These are phyloP conservation scores for Cystobasidium pallidum DNA, from an alignment of 1,284 basidiomycete genomes.

Conservation along the genomic window DNA sequence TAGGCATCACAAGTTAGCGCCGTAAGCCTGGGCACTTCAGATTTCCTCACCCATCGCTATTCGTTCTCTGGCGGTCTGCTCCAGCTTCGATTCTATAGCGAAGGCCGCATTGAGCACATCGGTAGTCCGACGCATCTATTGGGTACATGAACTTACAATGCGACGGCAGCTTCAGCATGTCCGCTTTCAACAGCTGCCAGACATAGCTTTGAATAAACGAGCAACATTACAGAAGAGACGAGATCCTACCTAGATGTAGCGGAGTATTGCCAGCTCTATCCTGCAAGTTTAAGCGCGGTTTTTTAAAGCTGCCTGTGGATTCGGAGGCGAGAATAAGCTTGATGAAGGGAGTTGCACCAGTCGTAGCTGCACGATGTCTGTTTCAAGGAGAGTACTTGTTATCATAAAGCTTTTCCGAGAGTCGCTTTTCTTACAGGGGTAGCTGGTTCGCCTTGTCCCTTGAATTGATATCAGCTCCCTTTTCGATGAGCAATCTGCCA, in stretches of 20 bases:
- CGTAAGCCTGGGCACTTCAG: not conserved
- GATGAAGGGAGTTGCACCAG: slow-evolving; percentile 84
- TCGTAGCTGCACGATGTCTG: slow-evolving; percentile 92
- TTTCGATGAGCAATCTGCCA: slow-evolving; percentile 76
- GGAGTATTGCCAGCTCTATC: slow-evolving; percentile 77
- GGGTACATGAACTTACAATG: slow-evolving; percentile 59
- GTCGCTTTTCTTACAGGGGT: slow-evolving; percentile 67
- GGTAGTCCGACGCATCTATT: too few relatives aligned
- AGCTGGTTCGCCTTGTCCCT: slow-evolving; percentile 87
- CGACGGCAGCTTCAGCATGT: slow-evolving; percentile 83
- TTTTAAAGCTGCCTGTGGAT: slow-evolving; percentile 71
- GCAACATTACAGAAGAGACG: not conserved
- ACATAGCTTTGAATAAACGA: not conserved
- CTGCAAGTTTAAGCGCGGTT: slow-evolving; percentile 72
- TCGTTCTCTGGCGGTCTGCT: slow-evolving; percentile 81
- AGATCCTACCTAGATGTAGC: slow-evolving; percentile 68
- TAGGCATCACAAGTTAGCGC: not conserved
- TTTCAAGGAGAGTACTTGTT: not conserved
- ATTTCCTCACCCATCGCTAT: slow-evolving; percentile 54
- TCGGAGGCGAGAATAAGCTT: slow-evolving; percentile 66
- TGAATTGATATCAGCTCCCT: slow-evolving; percentile 89
- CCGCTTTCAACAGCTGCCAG: slow-evolving; percentile 80
- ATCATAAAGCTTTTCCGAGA: not conserved
- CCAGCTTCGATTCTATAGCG: slow-evolving; percentile 75
- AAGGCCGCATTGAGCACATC: too few relatives aligned